These are phyloP conservation scores for Schwanniomyces sp. DNA, from an alignment of 805 yeast species.

Conservation along the genomic window DNA sequence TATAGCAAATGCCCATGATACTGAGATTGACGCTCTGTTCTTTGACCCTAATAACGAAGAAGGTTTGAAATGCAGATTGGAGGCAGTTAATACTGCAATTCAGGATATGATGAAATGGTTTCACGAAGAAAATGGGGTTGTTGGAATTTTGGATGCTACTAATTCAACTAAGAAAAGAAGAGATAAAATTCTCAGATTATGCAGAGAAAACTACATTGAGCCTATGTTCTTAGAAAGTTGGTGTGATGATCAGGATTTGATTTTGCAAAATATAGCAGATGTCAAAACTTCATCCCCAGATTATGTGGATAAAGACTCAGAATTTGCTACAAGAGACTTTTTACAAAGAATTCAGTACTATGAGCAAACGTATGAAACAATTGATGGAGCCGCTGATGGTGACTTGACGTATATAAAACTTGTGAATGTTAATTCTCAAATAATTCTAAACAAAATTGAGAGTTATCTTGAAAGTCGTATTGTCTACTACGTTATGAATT, in stretches of 20 bases:
- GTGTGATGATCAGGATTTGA: constrained; percentile 80
- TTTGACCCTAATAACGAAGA: constrained; percentile 67
- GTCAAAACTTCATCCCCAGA: constrained; percentile 88
- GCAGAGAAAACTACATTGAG: constrained; percentile 67
- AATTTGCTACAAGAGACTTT: constrained; percentile 71
- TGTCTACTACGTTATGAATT: constrained; percentile 93
- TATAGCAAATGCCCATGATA: constrained; percentile 39
- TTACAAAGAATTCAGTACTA: constrained; percentile 71
- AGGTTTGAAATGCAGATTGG: constrained; percentile 60
- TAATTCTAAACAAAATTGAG: constrained; percentile 82
- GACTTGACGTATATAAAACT: constrained; percentile 82
- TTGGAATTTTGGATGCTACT: constrained; percentile 93
- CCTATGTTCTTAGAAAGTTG: constrained; percentile 92
- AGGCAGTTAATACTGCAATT: constrained; percentile 73
- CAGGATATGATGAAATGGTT: constrained; percentile 87
- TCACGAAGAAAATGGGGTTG: constrained; percentile 74
- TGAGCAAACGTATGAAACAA: constrained; percentile 73
- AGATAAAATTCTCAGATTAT: constrained; percentile 56
- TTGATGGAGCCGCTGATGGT: constrained; percentile 57
- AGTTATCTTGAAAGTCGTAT: constrained; percentile 88
- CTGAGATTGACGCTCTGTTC: constrained; percentile 73
- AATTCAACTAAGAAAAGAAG: constrained; percentile 79
- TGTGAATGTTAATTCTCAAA: constrained; percentile 84
- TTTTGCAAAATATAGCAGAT: constrained; percentile 78
- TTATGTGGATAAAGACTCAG: constrained; percentile 66